Percentiles rank a stretch among this genome's conserved stretches.
Conservation (phyloP, 106 monocot species). For the Dendrobium chrysotoxum region DNA sequence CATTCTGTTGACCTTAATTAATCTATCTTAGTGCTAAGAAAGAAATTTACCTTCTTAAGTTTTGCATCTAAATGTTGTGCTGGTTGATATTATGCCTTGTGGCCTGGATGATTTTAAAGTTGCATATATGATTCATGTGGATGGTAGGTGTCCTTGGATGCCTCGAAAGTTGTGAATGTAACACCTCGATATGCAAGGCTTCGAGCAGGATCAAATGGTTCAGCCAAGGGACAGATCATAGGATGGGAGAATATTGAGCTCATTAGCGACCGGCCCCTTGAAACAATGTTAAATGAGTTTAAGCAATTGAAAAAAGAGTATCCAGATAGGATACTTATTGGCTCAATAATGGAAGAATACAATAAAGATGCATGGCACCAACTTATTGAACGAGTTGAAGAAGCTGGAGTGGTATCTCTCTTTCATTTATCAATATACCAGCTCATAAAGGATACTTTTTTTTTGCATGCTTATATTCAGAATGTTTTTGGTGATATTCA, state of each 20-base stretch:
- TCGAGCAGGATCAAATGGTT: slow-evolving; percentile 76
- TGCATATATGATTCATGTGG: not conserved
- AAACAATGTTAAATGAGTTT: slow-evolving; percentile 91
- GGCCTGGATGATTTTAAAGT: not conserved
- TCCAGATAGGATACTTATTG: slow-evolving; percentile 89
- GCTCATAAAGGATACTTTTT: not conserved
- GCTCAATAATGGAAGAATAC: slow-evolving; percentile 99
- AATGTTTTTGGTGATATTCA: not conserved
- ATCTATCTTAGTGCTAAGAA: not conserved
- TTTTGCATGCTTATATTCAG: slow-evolving; percentile 2
- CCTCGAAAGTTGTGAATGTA: slow-evolving; percentile 94
- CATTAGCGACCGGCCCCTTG: slow-evolving; percentile 91
- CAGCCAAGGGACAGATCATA: slow-evolving; percentile 75
- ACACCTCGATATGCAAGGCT: slow-evolving; percentile 92
- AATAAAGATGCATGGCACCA: slow-evolving; percentile 90
- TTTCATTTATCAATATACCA: not conserved
- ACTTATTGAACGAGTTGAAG: slow-evolving; percentile 91
- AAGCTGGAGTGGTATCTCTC: slow-evolving; percentile 75
- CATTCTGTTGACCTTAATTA: not conserved
- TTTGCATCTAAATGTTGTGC: slow-evolving; percentile 3
- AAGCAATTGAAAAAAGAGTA: slow-evolving; percentile 84
- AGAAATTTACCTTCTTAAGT: not conserved
- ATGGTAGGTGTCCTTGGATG: slow-evolving; percentile 86
- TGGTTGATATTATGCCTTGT: not conserved
- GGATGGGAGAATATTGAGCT: slow-evolving; percentile 99